Evolutionary conservation across 306 rosid genomes (phyloP).

Genomic region (Rosa lucieae): DNA sequence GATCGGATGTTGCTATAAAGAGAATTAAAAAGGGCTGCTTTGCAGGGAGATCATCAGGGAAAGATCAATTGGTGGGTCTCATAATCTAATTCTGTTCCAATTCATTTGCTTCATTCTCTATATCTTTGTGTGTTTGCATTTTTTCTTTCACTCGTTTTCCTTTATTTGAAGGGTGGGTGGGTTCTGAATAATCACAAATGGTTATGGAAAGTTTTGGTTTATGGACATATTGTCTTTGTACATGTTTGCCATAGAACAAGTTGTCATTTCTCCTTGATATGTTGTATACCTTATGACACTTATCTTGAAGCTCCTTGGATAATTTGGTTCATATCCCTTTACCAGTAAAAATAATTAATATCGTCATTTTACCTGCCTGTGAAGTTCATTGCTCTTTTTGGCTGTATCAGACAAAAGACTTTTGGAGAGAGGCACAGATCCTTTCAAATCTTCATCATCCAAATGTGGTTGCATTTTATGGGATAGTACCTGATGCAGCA

Average conservation of each 20-base stretch:
- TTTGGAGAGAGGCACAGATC: slow-evolving; percentile 40
- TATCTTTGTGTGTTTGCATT: not conserved
- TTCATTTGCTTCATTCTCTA: not conserved
- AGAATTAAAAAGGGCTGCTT: slow-evolving; percentile 36
- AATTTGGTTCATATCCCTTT: not conserved
- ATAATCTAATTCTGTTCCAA: not conserved
- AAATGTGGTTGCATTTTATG: slow-evolving; percentile 40
- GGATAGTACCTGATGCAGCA: slow-evolving; percentile 34
- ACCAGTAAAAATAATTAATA: not conserved
- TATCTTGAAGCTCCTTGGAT: not conserved
- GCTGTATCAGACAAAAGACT: slow-evolving; percentile 29
- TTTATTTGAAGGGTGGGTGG: not conserved
- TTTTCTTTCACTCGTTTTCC: not conserved
- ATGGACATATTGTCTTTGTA: not conserved
- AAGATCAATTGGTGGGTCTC: slow-evolving; percentile 34
- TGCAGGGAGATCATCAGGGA: slow-evolving; percentile 33
- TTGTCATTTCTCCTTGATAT: not conserved
- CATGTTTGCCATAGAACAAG: not conserved
- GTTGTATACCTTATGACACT: not conserved
- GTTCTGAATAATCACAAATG: not conserved
- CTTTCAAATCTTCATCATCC: slow-evolving; percentile 40
- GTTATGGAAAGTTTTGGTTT: slow-evolving; percentile 1
- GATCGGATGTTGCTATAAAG: slow-evolving; percentile 36
- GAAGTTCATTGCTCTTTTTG: slow-evolving; percentile 7
- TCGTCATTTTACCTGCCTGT: slow-evolving; percentile 1